Evolutionary conservation across 2,329 filamentous ascomycete genomes (phyloP), one percentile per base, ranked within the genome.

Genomic region (Xylariaceae sp.): DNA sequence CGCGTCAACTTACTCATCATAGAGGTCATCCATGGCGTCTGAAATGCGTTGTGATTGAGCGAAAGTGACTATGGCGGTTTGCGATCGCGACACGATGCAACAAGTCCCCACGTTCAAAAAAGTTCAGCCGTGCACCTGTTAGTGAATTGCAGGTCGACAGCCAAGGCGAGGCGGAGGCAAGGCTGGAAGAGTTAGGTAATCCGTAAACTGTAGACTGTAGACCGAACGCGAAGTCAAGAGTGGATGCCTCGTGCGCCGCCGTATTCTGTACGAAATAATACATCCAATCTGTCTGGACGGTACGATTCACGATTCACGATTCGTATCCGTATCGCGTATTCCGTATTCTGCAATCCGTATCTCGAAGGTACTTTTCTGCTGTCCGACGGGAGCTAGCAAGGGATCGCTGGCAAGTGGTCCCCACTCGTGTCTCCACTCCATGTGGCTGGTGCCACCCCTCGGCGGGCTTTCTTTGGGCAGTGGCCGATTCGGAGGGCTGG

Each of bases 11-110:
- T 79, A 95, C 90, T 97, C 93, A 78, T 97, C 93, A 75, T 97
- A 97, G 69, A 97, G 86, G 76, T 97, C 92, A 80, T 97, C 92
- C 92, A 96, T 94, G 69, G 66, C 67, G 69, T 65, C 59, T 56
- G 57, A 47, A 52, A 59, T 62, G 42, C 11, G 61, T 69, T 73
- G 65, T 57, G 61, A 61, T 65, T 64, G 58, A 57, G 65, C 42
- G 60, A 61, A 65, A 62, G 61, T 59, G 57, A n/a, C 8, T 7
- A 30, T 30, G 23, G 49, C 13, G 1, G 48, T 58, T 54, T 57
- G 48, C 17, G 35, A 50, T 53, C 55, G 56, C 62, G 60, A 63
- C 50, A 56, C 58, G 51, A 62, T 57, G 42, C 30, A 58, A 61
- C 50, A 47, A 39, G 34, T 13, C 42, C 37, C 45, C 62, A 62